Base-by-base conservation (phyloP, 1,284 basidiomycete genomes). In the Macrocystidia cucumis region DNA sequence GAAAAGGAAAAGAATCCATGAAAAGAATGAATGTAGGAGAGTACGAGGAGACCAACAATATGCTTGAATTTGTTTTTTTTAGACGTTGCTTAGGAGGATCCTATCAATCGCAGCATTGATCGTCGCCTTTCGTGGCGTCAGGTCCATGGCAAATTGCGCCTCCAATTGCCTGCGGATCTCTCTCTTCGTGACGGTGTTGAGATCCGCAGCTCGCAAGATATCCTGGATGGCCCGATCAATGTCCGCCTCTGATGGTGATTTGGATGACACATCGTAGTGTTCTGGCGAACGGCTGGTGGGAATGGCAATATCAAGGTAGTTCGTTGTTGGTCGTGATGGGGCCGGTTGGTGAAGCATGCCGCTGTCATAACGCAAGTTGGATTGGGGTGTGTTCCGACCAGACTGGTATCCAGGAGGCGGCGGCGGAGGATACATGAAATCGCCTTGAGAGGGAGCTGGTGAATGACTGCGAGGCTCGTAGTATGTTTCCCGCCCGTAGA, bases 121-220 rank as follows among this genome's bases (percentile, higher is more conserved):
- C 17, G 65, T 64, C 14, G 65, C 61, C 56, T 87, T 88, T 39
- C 78, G 69, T 20, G 72, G 43, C 7, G 74, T 71, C 40, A 88
- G 57, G 51, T 86, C 83, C 63, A 78, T 74, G 18, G 78, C 78
- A 51, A 82, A 92, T 44, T 73, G 72, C 40, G 78, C 75, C 59
- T 93, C 88, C 33, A 97, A 63, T 50, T 80, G 77, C 40, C 78
- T 70, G 32, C 92, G 74, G 37, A 97, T 82, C 46, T 83, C 83
- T 46, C 91, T 79, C 67, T 96, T 96, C 32, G 91, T 95, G 38
- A 95, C 72, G 13, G 77, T 78, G 51, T 91, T 90, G 36, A 96
- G 65, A 59, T 96, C 90, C 0, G 89, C 89, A 14, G 65, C 63
- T 12, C 69, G 69, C 38, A 95, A 65, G 26, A 93, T 71, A 20